Evolutionary conservation across 2,329 filamentous ascomycete genomes (phyloP).

Genomic region (Shiraia sp.): DNA sequence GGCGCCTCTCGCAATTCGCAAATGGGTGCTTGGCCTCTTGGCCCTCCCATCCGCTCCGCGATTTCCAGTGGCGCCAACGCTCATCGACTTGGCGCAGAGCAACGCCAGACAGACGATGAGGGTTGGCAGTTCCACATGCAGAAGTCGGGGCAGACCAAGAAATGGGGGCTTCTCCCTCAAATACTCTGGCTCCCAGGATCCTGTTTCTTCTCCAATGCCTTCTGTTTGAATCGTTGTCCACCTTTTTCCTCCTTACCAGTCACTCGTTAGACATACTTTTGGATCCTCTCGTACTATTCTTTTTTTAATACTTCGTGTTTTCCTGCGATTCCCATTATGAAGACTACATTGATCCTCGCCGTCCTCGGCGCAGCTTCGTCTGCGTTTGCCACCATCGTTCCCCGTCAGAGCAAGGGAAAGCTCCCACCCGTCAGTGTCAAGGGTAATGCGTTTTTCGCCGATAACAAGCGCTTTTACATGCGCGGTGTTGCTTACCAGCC

Average conservation of each 20-base stretch:
- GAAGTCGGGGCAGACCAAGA: conserved; percentile 31
- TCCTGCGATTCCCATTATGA: conserved; percentile 29
- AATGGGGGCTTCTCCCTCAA: conserved; percentile 31
- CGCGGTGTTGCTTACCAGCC: conserved; percentile 69
- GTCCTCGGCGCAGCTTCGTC: conserved; percentile 30
- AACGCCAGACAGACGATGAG: conserved; percentile 34
- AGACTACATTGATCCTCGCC: conserved; percentile 32
- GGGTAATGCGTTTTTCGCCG: conserved; percentile 68
- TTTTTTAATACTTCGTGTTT: conserved; percentile 32
- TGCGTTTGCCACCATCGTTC: conserved; percentile 26
- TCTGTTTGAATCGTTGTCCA: conserved; percentile 28
- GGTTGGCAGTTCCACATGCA: conserved; percentile 45
- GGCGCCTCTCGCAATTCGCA: conserved; percentile 29
- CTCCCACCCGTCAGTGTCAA: conserved; percentile 61
- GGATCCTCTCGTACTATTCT: conserved; percentile 17
- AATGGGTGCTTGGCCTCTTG: conserved; percentile 33
- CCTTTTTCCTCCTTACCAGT: conserved; percentile 36
- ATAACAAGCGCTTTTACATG: conserved; percentile 62
- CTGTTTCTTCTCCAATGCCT: conserved; percentile 26
- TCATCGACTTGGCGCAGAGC: conserved; percentile 34
- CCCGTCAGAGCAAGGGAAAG: conserved; percentile 41
- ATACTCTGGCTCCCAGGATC: conserved; percentile 30
- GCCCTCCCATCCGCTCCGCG: conserved; percentile 32
- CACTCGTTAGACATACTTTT: conserved; percentile 41
- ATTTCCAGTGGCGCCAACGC: conserved; percentile 32